A percentile compares a stretch with the other conserved stretches of the same genome.
phyloP scores from a whole-genome alignment of 1,139 yeast species.

The Blastobotrys proliferans region DNA sequence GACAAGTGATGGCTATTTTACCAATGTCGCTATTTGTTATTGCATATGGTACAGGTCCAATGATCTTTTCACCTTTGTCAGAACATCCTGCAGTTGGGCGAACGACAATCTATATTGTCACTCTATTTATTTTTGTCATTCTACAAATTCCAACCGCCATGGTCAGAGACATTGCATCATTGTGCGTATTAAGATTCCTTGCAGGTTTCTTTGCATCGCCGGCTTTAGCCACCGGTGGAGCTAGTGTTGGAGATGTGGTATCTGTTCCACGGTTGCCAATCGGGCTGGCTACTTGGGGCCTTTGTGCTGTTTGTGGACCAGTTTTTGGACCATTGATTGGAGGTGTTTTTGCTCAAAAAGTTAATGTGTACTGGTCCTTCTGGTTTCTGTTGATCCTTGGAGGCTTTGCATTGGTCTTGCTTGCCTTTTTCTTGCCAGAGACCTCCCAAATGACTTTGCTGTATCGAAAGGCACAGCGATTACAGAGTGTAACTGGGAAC shows the following conservation, averaged over 20 bases:
- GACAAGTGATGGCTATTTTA: conserved; percentile 43
- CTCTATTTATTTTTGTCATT: conserved; percentile 52
- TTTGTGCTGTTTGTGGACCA: conserved; percentile 56
- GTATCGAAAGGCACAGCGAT: conserved; percentile 44
- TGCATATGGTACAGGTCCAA: conserved; percentile 56
- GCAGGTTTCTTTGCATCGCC: conserved; percentile 82
- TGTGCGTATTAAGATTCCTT: conserved; percentile 66
- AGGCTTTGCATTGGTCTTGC: conserved; percentile 37
- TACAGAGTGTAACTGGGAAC: conserved; percentile 41
- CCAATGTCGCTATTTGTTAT: conserved; percentile 55
- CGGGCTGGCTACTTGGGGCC: conserved; percentile 49
- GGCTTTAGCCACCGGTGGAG: conserved; percentile 82
- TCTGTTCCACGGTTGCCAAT: conserved; percentile 46
- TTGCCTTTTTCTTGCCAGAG: conserved; percentile 46
- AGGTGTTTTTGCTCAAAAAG: conserved; percentile 39
- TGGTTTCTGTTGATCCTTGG: conserved; percentile 45
- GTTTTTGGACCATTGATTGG: conserved; percentile 67
- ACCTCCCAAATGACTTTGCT: conserved; percentile 46
- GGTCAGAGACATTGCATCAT: conserved; percentile 44
- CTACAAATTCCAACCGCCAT: conserved; percentile 49
- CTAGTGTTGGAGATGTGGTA: conserved; percentile 63
- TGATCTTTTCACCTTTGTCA: conserved; percentile 51
- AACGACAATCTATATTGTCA: conserved; percentile 46
- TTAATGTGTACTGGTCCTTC: conserved; percentile 38
- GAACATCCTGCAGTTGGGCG: conserved; percentile 53